phyloP scores from a whole-genome alignment of 2,329 filamentous ascomycete genomes.

The Exophiala spinifera region DNA sequence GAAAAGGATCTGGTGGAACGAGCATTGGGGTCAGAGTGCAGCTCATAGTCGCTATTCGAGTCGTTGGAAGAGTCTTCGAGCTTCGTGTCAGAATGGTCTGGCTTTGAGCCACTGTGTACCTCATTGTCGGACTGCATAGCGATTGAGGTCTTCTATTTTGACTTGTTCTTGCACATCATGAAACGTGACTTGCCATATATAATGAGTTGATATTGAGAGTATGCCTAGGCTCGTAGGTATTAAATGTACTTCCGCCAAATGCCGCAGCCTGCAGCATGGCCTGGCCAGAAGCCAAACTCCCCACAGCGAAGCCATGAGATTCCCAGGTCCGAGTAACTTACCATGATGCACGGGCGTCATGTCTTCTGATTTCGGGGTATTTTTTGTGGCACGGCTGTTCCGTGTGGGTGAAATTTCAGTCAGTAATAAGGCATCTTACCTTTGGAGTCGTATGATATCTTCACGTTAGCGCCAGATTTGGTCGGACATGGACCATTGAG shows the following conservation, averaged over 20 bases:
- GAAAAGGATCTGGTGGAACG: neutral
- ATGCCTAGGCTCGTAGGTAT: conserved; percentile 39
- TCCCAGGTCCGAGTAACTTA: neutral
- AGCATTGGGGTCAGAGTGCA: neutral
- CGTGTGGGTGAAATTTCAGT: neutral
- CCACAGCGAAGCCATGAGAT: neutral
- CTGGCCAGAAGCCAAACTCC: neutral
- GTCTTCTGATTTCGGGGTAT: neutral
- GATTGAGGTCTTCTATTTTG: conserved; percentile 35
- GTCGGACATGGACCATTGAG: too few species aligned
- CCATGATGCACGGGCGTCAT: neutral
- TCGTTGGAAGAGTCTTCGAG: conserved; percentile 59
- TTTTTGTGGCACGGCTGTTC: neutral
- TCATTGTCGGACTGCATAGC: conserved; percentile 45
- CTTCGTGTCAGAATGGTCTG: conserved; percentile 55
- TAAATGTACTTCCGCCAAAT: neutral
- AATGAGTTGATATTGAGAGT: conserved; percentile 21
- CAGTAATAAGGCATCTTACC: neutral
- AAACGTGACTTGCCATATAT: too few species aligned
- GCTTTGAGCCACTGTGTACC: conserved; percentile 49
- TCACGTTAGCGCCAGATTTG: neutral
- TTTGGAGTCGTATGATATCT: neutral
- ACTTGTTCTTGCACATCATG: too few species aligned
- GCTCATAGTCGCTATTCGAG: neutral
- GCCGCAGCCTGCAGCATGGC: neutral